Percentiles rank a stretch among this genome's conserved stretches.
These are phyloP conservation scores for Senna siamea DNA, from an alignment of 306 rosid species.

Conservation along the genomic window DNA sequence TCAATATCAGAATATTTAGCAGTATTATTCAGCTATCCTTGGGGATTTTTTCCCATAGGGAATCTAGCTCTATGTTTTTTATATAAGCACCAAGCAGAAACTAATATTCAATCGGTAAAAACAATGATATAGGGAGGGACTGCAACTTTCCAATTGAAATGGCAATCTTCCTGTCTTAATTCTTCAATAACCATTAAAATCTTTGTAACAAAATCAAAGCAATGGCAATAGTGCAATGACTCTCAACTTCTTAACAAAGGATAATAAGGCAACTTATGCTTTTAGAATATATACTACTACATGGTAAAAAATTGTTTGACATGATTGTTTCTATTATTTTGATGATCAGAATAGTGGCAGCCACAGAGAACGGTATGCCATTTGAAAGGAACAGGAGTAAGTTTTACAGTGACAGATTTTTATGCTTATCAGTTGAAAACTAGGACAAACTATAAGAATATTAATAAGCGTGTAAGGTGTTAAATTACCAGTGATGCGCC, in stretches of 20 bases:
- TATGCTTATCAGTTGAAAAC: not conserved
- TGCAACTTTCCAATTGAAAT: too few relatives aligned
- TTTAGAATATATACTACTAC: not conserved
- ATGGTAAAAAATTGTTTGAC: not conserved
- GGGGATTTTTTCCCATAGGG: too few relatives aligned
- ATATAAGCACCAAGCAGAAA: not conserved
- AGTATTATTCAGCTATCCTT: too few relatives aligned
- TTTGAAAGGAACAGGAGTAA: constrained; percentile 25
- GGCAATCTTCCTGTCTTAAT: not conserved
- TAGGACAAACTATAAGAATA: constrained; percentile 24
- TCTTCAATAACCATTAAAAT: not conserved
- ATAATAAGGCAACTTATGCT: too few relatives aligned
- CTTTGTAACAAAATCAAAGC: not conserved
- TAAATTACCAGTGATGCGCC: constrained; percentile 62
- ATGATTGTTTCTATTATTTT: not conserved
- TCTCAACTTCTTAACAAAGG: too few relatives aligned
- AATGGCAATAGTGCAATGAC: constrained; percentile 9
- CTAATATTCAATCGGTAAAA: not conserved
- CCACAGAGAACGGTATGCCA: constrained; percentile 3
- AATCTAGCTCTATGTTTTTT: not conserved
- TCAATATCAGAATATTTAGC: too few relatives aligned
- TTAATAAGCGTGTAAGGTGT: constrained; percentile 6
- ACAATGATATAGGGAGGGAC: too few relatives aligned
- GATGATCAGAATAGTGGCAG: constrained; percentile 16
- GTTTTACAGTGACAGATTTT: not conserved